Percentiles rank a stretch among this genome's conserved stretches.
Evolutionary conservation across 2,329 filamentous ascomycete species (phyloP).

Genomic region (Lasiodiplodia theobromae): DNA sequence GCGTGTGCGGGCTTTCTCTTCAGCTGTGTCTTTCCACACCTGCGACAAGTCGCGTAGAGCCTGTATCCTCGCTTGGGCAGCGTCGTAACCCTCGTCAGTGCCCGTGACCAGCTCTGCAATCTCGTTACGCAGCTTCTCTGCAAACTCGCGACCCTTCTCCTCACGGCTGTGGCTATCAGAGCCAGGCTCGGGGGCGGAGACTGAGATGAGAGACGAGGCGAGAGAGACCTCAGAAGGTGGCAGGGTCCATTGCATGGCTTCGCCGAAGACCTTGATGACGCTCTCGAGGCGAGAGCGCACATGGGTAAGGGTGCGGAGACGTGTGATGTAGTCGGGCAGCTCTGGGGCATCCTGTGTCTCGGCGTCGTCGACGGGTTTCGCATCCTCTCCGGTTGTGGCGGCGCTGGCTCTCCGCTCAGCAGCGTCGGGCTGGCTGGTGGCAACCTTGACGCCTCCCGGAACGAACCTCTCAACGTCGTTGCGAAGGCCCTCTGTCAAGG

Average conservation of each 20-base stretch:
- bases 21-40: slow-evolving; percentile 96
- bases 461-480: slow-evolving; percentile 78
- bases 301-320: slow-evolving; percentile 81
- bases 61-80: slow-evolving; percentile 76
- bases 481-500: slow-evolving; percentile 74
- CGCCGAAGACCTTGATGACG: slow-evolving; percentile 90
- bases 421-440: background rate
- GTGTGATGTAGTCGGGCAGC: slow-evolving; percentile 71
- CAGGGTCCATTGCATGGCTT: slow-evolving; percentile 94
- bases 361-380: background rate
- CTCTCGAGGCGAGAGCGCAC: slow-evolving; percentile 85
- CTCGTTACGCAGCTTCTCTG: slow-evolving; percentile 73
- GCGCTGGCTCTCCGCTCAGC: slow-evolving; percentile 46
- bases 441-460: slow-evolving; percentile 51
- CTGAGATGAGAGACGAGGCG: slow-evolving; percentile 84
- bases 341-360: slow-evolving; percentile 45
- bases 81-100: slow-evolving; percentile 62
- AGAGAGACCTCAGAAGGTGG: slow-evolving; percentile 87
- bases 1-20: slow-evolving; percentile 82
- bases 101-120: slow-evolving; percentile 71
- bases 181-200: slow-evolving; percentile 82
- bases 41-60: slow-evolving; percentile 75
- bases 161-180: slow-evolving; percentile 73
- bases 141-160: slow-evolving; percentile 85
- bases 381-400: slow-evolving; percentile 37